Percentiles rank a stretch among this genome's conserved stretches.
Evolutionary conservation across 2,329 filamentous ascomycete genomes (phyloP).

Genomic region (Arthrobotrys conoides): DNA sequence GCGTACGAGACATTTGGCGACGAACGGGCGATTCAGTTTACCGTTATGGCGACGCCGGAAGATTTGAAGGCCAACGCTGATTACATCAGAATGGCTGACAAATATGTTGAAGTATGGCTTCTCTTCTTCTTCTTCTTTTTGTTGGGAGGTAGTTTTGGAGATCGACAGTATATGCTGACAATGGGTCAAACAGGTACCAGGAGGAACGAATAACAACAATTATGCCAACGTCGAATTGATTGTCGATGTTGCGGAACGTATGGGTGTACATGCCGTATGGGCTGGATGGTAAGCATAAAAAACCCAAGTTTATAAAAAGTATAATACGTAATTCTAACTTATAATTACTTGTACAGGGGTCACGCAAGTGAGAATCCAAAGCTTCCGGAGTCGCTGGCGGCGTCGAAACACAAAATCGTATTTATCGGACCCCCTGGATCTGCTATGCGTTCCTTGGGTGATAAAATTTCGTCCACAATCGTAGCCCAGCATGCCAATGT

Average conservation of each 20-base stretch:
- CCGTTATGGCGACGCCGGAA: constrained; percentile 99
- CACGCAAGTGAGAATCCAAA: constrained; percentile 99
- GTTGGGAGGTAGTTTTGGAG: background rate
- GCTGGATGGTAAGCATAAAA: constrained; percentile 95
- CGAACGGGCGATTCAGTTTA: constrained; percentile 98
- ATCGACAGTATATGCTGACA: constrained; percentile 25
- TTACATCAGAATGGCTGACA: constrained; percentile 99
- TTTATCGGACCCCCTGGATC: constrained; percentile 98
- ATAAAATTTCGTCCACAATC: constrained; percentile 99
- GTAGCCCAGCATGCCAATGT: constrained; percentile 97
- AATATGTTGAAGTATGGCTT: constrained; percentile 85
- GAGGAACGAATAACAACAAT: constrained; percentile 99
- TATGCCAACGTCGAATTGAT: constrained; percentile 99
- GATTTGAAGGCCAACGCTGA: constrained; percentile 97
- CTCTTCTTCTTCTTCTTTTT: background rate
- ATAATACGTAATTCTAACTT: constrained; percentile 20
- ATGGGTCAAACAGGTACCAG: constrained; percentile 76
- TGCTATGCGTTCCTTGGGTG: constrained; percentile 97
- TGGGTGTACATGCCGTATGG: constrained; percentile 99
- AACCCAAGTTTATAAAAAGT: too few relatives aligned
- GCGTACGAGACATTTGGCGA: constrained; percentile 99
- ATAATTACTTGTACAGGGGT: constrained; percentile 73
- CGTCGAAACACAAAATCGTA: constrained; percentile 97
- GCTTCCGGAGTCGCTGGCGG: constrained; percentile 93
- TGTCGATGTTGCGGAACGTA: constrained; percentile 97